phyloP scores from a whole-genome alignment of 1,284 basidiomycete species.

The Fomes fomentarius region DNA sequence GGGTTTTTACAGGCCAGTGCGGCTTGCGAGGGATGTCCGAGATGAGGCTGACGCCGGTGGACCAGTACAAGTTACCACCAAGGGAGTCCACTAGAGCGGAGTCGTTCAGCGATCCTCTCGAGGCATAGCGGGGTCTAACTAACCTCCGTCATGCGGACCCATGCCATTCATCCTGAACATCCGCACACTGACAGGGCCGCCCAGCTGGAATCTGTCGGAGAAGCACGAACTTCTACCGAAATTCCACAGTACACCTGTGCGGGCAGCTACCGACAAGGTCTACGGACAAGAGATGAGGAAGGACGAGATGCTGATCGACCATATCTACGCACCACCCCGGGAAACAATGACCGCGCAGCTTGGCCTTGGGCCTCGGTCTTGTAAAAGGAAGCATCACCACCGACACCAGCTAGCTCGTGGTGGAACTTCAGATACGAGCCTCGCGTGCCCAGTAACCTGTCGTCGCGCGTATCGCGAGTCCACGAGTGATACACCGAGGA shows the following conservation, averaged over 20 bases:
- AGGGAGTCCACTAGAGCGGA: constrained; percentile 66
- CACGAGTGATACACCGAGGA: constrained; percentile 84
- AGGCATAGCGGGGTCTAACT: constrained; percentile 28
- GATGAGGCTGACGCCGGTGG: constrained; percentile 80
- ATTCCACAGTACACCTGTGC: constrained; percentile 65
- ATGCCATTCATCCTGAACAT: constrained; percentile 87
- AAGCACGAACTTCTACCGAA: constrained; percentile 57
- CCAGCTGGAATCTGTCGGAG: constrained; percentile 91
- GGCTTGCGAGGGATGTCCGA: constrained; percentile 79
- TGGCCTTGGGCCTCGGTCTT: constrained; percentile 75
- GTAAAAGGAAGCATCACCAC: constrained; percentile 72
- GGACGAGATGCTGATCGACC: background rate
- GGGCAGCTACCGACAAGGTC: constrained; percentile 67
- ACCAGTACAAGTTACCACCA: constrained; percentile 91
- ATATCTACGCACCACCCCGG: constrained; percentile 53
- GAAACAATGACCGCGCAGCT: constrained; percentile 59
- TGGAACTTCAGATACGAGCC: constrained; percentile 67
- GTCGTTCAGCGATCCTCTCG: background rate
- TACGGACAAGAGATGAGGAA: constrained; percentile 31
- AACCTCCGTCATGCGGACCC: constrained; percentile 82
- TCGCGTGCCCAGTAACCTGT: constrained; percentile 63
- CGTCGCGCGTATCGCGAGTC: constrained; percentile 81
- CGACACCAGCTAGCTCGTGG: constrained; percentile 82
- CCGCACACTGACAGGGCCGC: constrained; percentile 89
- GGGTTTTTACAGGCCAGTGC: constrained; percentile 89